Evolutionary conservation across 2,329 filamentous ascomycete species (phyloP).

Genomic region (Botrytis hyacinthi): DNA sequence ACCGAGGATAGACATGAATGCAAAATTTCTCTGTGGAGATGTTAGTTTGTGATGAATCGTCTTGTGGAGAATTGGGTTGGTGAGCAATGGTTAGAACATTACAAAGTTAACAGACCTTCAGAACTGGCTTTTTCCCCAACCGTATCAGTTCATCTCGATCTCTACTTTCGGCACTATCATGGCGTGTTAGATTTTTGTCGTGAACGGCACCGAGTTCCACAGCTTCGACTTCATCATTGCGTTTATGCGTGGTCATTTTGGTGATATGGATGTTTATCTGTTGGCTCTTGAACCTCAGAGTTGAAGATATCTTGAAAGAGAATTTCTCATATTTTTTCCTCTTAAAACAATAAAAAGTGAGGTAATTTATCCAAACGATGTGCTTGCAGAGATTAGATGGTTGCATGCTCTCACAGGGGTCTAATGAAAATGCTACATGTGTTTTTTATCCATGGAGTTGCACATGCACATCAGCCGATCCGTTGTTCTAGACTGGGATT

Average conservation of each 20-base stretch:
- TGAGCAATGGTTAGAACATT: neutral
- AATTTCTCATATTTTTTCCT: neutral
- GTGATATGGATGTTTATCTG: neutral
- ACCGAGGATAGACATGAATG: constrained; percentile 43
- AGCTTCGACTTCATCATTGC: neutral
- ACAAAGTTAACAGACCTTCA: constrained; percentile 1
- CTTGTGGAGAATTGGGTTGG: neutral
- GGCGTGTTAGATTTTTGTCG: neutral
- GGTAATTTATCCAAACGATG: neutral
- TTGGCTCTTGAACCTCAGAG: neutral
- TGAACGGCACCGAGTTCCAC: constrained; percentile 1
- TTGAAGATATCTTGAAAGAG: neutral
- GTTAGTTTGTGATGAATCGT: neutral
- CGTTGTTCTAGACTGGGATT: neutral
- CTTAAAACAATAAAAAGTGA: neutral
- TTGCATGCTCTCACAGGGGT: neutral
- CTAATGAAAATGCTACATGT: neutral
- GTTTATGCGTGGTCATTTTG: neutral
- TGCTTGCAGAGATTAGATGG: neutral
- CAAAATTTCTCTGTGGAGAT: constrained; percentile 40
- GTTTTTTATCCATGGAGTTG: neutral
- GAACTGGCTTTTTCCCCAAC: constrained; percentile 14
- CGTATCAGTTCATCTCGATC: constrained; percentile 12
- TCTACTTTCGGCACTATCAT: neutral
- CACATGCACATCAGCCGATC: neutral